phyloP scores from a whole-genome alignment of 768 basidiomycete species.

The Sporobolomyces phaffii region DNA sequence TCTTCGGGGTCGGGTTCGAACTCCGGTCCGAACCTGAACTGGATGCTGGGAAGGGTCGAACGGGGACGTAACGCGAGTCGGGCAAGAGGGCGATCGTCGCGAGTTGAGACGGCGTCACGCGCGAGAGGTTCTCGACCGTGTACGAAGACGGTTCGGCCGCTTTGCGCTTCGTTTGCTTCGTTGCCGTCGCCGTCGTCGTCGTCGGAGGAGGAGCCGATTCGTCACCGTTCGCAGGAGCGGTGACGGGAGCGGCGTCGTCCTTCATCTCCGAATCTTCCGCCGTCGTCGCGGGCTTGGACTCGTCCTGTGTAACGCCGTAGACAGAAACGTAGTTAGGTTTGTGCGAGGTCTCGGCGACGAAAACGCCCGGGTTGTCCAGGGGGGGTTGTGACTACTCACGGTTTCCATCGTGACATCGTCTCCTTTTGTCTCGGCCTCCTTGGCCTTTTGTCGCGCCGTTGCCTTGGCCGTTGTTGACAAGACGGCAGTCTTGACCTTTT shows the following conservation, averaged over 20 bases:
- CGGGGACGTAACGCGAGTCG: slow-evolving; percentile 71
- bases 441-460: slow-evolving; percentile 86
- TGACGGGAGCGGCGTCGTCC: slow-evolving; percentile 50
- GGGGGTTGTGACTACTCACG: slow-evolving; percentile 56
- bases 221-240: slow-evolving; percentile 3
- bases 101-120: slow-evolving; percentile 84
- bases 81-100: slow-evolving; percentile 74
- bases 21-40: slow-evolving; percentile 56
- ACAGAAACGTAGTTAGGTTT: not conserved
- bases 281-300: slow-evolving; percentile 54
- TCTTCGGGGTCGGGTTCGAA: too few species aligned
- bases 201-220: not conserved
- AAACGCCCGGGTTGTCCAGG: too few species aligned
- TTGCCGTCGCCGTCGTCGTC: not conserved
- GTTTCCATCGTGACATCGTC: slow-evolving; percentile 78
- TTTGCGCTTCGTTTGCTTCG: slow-evolving; percentile 45
- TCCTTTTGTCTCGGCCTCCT: slow-evolving; percentile 59
- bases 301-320: slow-evolving; percentile 55
- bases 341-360: too few species aligned
- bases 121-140: slow-evolving; percentile 74
- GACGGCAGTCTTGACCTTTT: slow-evolving; percentile 89
- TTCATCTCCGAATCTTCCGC: slow-evolving; percentile 72
- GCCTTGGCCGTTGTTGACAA: slow-evolving; percentile 94
- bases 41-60: slow-evolving; percentile 76
- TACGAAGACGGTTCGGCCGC: slow-evolving; percentile 66